phyloP scores from a whole-genome alignment of 2,329 filamentous ascomycete genomes.

The Cercospora zeae-maydis region DNA sequence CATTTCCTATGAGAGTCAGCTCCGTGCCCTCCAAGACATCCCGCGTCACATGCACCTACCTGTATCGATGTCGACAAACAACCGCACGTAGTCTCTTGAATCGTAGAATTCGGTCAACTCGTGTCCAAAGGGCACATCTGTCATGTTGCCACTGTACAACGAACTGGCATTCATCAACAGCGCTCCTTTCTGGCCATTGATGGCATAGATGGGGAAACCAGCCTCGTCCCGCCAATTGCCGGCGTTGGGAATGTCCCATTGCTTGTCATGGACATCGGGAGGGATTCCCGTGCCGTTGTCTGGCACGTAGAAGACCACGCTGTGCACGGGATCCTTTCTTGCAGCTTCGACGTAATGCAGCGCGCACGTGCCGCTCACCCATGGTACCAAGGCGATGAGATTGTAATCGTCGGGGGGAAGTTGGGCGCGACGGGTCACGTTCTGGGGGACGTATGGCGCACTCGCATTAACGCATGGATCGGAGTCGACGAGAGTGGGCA shows the following conservation, averaged over 20 bases:
- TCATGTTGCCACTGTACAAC: conserved; percentile 73
- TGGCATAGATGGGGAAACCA: conserved; percentile 76
- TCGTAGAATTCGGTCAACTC: conserved; percentile 40
- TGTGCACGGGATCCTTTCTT: conserved; percentile 56
- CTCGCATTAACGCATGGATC: conserved; percentile 63
- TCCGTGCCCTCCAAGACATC: not conserved
- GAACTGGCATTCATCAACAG: conserved; percentile 68
- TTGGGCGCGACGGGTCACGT: conserved; percentile 69
- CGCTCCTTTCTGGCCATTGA: conserved; percentile 64
- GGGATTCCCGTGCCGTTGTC: conserved; percentile 55
- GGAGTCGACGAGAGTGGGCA: conserved; percentile 61
- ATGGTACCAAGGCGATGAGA: conserved; percentile 79
- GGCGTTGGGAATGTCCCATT: conserved; percentile 69
- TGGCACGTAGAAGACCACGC: conserved; percentile 54
- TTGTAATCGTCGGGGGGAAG: conserved; percentile 65
- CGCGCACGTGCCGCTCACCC: conserved; percentile 73
- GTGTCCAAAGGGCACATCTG: conserved; percentile 42
- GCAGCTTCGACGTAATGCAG: conserved; percentile 64
- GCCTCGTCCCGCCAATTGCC: conserved; percentile 69
- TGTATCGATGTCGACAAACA: conserved; percentile 51
- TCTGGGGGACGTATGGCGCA: conserved; percentile 64
- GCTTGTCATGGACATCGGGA: conserved; percentile 59
- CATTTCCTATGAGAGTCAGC: conserved; percentile 19
- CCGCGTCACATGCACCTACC: conserved; percentile 32
- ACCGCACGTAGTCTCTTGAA: conserved; percentile 45